Conservation (phyloP, 345 rosid genomes). For the Melaleuca alternifolia region DNA sequence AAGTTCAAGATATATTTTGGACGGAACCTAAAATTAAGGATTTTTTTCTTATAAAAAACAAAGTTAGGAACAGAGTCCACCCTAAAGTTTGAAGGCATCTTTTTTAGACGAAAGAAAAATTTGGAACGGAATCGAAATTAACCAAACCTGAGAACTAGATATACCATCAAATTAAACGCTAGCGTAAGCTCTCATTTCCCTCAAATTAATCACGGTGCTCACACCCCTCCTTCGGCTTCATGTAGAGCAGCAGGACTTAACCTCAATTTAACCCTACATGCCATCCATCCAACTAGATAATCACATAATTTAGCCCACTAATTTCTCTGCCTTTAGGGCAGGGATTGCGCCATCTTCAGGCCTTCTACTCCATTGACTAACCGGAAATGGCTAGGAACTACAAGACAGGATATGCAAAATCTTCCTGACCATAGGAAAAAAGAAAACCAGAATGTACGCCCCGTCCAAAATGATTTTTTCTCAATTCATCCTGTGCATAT, state of each 20-base stretch:
- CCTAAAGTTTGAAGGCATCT: too few species aligned
- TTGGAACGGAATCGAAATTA: too few species aligned
- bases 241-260: not conserved
- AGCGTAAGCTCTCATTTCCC: not conserved
- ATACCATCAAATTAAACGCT: too few species aligned
- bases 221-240: not conserved
- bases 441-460: not conserved
- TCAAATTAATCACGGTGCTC: not conserved
- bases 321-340: not conserved
- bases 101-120: too few species aligned
- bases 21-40: too few species aligned
- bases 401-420: not conserved
- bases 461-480: not conserved
- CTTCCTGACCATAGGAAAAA: not conserved
- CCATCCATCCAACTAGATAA: not conserved
- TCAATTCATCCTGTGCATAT: not conserved
- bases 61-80: too few species aligned
- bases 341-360: not conserved
- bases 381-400: not conserved
- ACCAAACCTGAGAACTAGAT: too few species aligned
- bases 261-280: not conserved
- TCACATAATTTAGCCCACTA: not conserved
- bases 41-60: too few species aligned
- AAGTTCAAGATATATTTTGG: too few species aligned
- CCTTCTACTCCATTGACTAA: not conserved